These are phyloP conservation scores for Lepiota venenata DNA, from an alignment of 768 basidiomycete species.

Conservation along the genomic window DNA sequence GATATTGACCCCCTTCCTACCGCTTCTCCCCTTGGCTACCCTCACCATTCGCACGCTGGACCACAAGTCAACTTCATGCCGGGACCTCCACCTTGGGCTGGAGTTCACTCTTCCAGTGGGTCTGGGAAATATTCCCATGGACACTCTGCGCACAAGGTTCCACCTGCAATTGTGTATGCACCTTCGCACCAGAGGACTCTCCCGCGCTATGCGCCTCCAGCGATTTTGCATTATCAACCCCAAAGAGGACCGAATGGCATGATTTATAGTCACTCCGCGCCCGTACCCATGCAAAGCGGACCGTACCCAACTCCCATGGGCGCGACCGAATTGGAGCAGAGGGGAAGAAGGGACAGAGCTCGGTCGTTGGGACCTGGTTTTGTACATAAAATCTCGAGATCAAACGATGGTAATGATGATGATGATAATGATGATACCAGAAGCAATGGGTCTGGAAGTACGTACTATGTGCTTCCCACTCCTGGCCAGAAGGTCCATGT, in stretches of 20 bases:
- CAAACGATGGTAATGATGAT: conserved; percentile 17
- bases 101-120: neutral
- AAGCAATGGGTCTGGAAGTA: conserved; percentile 61
- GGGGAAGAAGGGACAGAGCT: conserved; percentile 16
- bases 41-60: conserved; percentile 15
- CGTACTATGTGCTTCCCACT: conserved; percentile 71
- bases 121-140: conserved; percentile 10
- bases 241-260: conserved; percentile 56
- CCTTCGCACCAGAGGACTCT: conserved; percentile 43
- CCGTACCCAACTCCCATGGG: conserved; percentile 38
- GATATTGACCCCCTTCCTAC: conserved; percentile 22
- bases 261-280: conserved; percentile 68
- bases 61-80: conserved; percentile 24
- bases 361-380: conserved; percentile 17
- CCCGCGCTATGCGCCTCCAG: conserved; percentile 57
- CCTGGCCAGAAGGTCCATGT: conserved; percentile 75
- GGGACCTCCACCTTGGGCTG: conserved; percentile 3
- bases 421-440: conserved; percentile 33
- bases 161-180: conserved; percentile 50
- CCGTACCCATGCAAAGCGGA: conserved; percentile 31
- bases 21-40: conserved; percentile 23
- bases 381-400: conserved; percentile 10
- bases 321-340: conserved; percentile 33
- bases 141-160: conserved; percentile 2
- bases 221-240: conserved; percentile 53